A percentile compares a stretch with the other conserved stretches of the same genome.
Conservation (phyloP, 495 filamentous ascomycete species). For the Podospora conica region DNA sequence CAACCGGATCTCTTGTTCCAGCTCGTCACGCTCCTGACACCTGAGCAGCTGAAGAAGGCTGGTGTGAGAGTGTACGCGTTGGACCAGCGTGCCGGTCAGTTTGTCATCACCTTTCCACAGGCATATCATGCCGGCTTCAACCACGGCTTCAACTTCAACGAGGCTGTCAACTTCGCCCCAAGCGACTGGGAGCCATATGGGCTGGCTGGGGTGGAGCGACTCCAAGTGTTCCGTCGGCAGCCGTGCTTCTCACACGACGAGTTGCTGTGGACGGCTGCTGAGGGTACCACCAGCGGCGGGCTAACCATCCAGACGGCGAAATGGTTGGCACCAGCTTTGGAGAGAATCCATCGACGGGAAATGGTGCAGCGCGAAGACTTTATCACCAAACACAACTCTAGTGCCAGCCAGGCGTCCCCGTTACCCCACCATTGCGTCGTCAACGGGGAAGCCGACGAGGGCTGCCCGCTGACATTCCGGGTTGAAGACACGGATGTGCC, state of each 20-base stretch:
- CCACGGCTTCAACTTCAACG: constrained; percentile 98
- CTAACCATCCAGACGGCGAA: constrained; percentile 87
- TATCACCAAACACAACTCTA: constrained; percentile 51
- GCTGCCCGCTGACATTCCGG: constrained; percentile 39
- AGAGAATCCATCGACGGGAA: constrained; percentile 69
- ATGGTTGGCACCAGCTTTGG: constrained; percentile 84
- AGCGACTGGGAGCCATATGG: constrained; percentile 96
- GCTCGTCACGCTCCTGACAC: constrained; percentile 87
- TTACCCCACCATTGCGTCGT: constrained; percentile 35
- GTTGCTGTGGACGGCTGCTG: constrained; percentile 76
- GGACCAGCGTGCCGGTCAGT: constrained; percentile 91
- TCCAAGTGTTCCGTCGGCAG: constrained; percentile 82
- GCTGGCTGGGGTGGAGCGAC: constrained; percentile 74
- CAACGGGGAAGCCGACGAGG: constrained; percentile 32
- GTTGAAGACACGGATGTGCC: constrained; percentile 67
- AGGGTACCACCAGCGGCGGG: constrained; percentile 59
- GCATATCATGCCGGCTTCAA: constrained; percentile 93
- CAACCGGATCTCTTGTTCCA: constrained; percentile 97
- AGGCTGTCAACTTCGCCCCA: constrained; percentile 97
- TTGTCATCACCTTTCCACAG: constrained; percentile 91
- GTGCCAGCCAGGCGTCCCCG: constrained; percentile 45
- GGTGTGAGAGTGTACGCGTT: constrained; percentile 89
- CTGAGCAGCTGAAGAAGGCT: constrained; percentile 89
- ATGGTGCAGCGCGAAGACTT: constrained; percentile 60
- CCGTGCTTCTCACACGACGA: constrained; percentile 98